Conservation (phyloP, 1,139 yeast genomes). For the Yamadazyma pseudoaaseri region DNA sequence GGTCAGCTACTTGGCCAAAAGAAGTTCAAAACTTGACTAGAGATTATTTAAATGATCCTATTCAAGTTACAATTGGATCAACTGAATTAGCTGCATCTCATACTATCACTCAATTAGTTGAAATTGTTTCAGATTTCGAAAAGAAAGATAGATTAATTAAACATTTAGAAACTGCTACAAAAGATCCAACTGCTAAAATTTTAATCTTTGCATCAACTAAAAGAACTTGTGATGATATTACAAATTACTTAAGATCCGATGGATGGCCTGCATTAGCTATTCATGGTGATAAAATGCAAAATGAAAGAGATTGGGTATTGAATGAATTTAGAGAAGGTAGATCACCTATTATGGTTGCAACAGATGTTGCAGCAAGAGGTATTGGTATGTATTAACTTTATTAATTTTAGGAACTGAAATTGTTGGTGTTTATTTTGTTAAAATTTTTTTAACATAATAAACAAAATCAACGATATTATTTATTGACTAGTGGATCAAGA, state of each 20-base stretch:
- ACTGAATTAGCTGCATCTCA: constrained; percentile 95
- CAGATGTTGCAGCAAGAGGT: constrained; percentile 99
- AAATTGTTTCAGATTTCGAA: constrained; percentile 87
- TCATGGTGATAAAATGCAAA: constrained; percentile 98
- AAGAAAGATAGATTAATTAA: constrained; percentile 87
- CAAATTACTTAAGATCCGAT: constrained; percentile 87
- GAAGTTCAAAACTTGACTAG: constrained; percentile 90
- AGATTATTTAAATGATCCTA: constrained; percentile 88
- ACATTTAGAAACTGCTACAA: constrained; percentile 82
- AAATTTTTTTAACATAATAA: background rate
- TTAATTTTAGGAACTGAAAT: background rate
- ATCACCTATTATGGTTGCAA: constrained; percentile 97
- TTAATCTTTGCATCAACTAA: constrained; percentile 92
- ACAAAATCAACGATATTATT: background rate
- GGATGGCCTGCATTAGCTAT: constrained; percentile 99
- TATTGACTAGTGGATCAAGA: background rate
- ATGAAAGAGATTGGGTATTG: constrained; percentile 98
- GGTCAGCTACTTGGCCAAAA: constrained; percentile 99
- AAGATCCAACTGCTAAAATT: constrained; percentile 73
- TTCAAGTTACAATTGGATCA: constrained; percentile 96
- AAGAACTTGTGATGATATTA: constrained; percentile 96
- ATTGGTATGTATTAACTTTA: constrained; percentile 75
- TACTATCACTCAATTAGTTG: constrained; percentile 90
- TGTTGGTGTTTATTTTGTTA: constrained; percentile 1
- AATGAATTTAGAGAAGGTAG: constrained; percentile 88